Evolutionary conservation across 1,139 yeast species (phyloP), one percentile per base, ranked within the genome.

Genomic region (Kodamaea plutei): DNA sequence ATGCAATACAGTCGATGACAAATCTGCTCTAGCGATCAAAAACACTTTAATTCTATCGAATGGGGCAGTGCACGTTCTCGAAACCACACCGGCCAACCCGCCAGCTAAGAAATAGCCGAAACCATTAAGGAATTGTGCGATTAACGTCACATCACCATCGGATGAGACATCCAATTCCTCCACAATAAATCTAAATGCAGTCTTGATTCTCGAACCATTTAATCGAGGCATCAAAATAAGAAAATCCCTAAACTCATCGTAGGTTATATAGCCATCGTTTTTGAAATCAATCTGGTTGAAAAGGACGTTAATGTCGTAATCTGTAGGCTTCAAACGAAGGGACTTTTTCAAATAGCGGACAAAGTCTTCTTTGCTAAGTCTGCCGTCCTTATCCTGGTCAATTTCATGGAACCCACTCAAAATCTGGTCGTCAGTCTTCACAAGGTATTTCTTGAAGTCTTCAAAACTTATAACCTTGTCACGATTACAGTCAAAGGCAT

Each of bases 21-120:
- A 61, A 45, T 88, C 95, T 0, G 96, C 81, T 54, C 95, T 75
- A 2, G 98, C 97, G 50, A 91, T 91, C 35, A 91, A 64, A 47
- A 85, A 91, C 12, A 91, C 97, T 52, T 91, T 91, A 15, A 91
- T 75, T 54, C 98, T 73, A 56, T 91, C 98, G 47, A 91, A 85
- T 8, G 98, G 98, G 0, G 98, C 98, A 0, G 98, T 91, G 48
- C 94, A 83, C 0, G 97, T 88, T 59, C 98, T 76, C n/a, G 96
- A 87, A 4, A 91, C 83, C 5, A 91, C 98, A 2, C 98, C 98
- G 0, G 96, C 84, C 19, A 89, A 58, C 0, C 98, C 98, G 20
- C 98, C 98, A 1, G 96, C 95, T 20, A 88, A 58, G 50, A 91
- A 91, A 52, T 78, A 91, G 1, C 96, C 96, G 42, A 87, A 70